These are phyloP conservation scores for Megacollybia platyphylla DNA, from an alignment of 1,284 basidiomycete species.

Conservation along the genomic window DNA sequence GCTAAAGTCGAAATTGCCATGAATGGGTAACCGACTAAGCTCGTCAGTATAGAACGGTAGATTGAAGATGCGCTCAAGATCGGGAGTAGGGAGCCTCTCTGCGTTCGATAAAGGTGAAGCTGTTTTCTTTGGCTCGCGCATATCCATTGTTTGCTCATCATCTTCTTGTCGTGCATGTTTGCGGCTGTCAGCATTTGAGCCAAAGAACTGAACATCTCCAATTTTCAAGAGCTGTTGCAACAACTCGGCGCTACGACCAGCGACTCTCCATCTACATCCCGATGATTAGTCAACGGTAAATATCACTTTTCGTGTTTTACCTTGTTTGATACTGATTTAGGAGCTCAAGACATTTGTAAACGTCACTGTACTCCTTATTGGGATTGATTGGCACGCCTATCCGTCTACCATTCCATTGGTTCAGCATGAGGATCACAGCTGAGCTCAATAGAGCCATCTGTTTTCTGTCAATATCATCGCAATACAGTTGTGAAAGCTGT, in stretches of 20 bases:
- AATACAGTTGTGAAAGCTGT: too few species aligned
- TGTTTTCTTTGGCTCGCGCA: neutral
- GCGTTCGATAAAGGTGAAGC: neutral
- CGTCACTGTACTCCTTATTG: conserved; percentile 47
- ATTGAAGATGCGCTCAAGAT: neutral
- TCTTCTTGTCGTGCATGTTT: too few species aligned
- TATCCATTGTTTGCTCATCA: neutral
- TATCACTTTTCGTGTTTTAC: conserved; percentile 7
- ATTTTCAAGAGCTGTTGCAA: neutral
- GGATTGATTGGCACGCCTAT: conserved; percentile 37
- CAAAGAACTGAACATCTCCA: neutral
- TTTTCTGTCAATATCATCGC: neutral
- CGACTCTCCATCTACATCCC: neutral
- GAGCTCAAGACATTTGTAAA: conserved; percentile 52
- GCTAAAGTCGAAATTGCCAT: neutral
- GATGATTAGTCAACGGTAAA: neutral
- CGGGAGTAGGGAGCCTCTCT: neutral
- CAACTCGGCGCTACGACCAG: neutral
- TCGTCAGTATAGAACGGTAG: conserved; percentile 6
- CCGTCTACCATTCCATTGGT: conserved; percentile 54
- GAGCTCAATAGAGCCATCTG: conserved; percentile 12
- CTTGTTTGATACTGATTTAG: conserved; percentile 27
- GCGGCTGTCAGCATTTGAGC: too few species aligned
- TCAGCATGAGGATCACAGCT: conserved; percentile 56
- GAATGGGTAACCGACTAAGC: conserved; percentile 4